Evolutionary conservation across 345 rosid genomes (phyloP), one percentile per base, ranked within the genome.

Genomic region (Boechera divaricarpa): DNA sequence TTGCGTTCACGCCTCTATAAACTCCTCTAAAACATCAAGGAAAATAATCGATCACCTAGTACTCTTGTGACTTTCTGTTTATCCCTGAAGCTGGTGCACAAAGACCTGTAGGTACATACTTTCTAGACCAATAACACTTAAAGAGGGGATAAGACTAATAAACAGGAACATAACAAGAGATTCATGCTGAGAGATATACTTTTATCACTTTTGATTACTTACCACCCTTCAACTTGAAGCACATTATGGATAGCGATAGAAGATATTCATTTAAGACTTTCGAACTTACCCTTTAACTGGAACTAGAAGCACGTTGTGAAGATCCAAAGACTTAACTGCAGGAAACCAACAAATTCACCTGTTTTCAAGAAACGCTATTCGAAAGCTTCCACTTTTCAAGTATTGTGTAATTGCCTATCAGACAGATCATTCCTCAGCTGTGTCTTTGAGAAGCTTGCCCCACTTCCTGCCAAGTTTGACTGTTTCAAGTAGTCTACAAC

Each of bases 321-420:
- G 67, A 12, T 41, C 67, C 51, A 63, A 63, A 63, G 36, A 42
- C 35, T 26, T 28, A 15, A 12, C 38, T 45, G 54, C 24, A 63
- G 26, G 7, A 6, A 63, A 41, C 35, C 33, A 63, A 63, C 4
- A 63, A 26, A 4, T 21, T 62, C 67, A 62, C 67, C 16, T 26
- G 35, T 13, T 62, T 6, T 24, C 21, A 0, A 24, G 66, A 61
- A 33, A 10, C 16, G 10, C 29, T 38, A 8, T 12, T 21, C 18
- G 7, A 39, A 36, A 21, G 31, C 28, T 24, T 12, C 32, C 41
- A 32, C 10, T 7, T 58, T n/a, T 58, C 63, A 12, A 9, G 10
- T 32, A 7, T 12, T 57, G 12, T 15, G 41, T 6, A 29, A 29
- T 63, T 42, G 52, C 24, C 9, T 7, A 11, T n/a, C 21, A 29